Base-by-base conservation (phyloP, 1,139 yeast genomes). In the Sugiyamaella novakii region DNA sequence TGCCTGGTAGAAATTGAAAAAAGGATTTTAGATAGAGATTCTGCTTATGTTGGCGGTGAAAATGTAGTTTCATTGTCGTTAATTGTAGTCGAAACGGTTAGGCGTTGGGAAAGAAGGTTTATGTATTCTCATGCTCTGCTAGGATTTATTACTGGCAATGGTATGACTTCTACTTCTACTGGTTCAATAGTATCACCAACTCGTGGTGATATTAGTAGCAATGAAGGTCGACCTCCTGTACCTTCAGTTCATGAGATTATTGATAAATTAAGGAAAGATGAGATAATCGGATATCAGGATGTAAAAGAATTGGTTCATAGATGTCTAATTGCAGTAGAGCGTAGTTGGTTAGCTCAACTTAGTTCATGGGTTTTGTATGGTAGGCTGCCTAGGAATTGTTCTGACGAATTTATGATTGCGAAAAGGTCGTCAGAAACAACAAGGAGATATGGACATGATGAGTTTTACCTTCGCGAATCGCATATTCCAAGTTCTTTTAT, bases 291-390 rank as follows among this genome's bases (percentile, higher is more conserved):
- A 3, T 59, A 58, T 43, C 47, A 38, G 4, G 59, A 57, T 14
- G 54, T 62, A 10, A 51, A 54, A 21, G 41, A 18, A 6, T 34
- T 60, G 21, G 53, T 59, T 6, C 28, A 38, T 7, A 47, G 46
- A 1, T 56, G 61, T 15, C 41, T 60, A 15, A 24, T 52, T n/a
- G 57, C 56, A 4, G 61, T 59, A 10, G 59, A 59, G 27, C 47
- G 49, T 15, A 54, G 55, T 11, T 62, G 66, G 65, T 47, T 60
- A 24, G 54, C 50, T 11, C 57, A 57, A 42, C 49, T 60, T 11
- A 40, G 57, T 30, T 51, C 60, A 12, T 62, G 66, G 66, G 50
- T 59, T 6, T 43, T 60, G n/a, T 62, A 62, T 43, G 66, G 66
- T 5, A 37, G 58, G 31, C 43, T 55, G 15, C 51, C 57, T 4